Evolutionary conservation across 2,329 filamentous ascomycete species (phyloP).

Genomic region (Thielaviopsis euricoi): DNA sequence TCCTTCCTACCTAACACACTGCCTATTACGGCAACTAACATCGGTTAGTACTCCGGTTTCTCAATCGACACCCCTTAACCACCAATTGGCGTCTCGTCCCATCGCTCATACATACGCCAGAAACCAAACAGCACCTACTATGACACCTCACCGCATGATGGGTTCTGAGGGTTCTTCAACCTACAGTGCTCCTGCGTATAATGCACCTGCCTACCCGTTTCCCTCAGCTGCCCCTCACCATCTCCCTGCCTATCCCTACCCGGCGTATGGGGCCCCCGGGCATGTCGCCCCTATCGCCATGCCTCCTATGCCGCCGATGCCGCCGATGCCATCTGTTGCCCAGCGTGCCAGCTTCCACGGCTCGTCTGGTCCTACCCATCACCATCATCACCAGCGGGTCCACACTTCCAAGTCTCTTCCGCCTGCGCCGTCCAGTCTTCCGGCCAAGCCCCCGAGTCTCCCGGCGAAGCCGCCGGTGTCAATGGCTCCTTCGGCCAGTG

Average conservation of each 20-base stretch:
- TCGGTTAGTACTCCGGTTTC: constrained; percentile 4
- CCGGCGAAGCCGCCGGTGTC: constrained; percentile 3
- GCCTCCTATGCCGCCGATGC: background rate
- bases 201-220: background rate
- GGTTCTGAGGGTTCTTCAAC: background rate
- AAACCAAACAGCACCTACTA: background rate
- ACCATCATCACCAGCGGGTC: background rate
- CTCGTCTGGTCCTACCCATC: background rate
- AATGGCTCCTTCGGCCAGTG: background rate
- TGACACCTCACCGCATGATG: constrained; percentile 1
- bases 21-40: constrained; percentile 9
- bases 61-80: background rate
- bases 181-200: background rate
- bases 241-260: background rate
- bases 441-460: constrained; percentile 4
- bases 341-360: background rate
- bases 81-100: background rate
- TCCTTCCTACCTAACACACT: constrained; percentile 1
- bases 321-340: background rate
- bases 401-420: background rate
- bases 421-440: constrained; percentile 2
- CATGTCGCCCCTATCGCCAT: background rate
- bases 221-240: background rate
- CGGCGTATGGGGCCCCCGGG: background rate
- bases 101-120: background rate